Conservation (phyloP, 805 yeast genomes). For the Spathaspora gorwiae region DNA sequence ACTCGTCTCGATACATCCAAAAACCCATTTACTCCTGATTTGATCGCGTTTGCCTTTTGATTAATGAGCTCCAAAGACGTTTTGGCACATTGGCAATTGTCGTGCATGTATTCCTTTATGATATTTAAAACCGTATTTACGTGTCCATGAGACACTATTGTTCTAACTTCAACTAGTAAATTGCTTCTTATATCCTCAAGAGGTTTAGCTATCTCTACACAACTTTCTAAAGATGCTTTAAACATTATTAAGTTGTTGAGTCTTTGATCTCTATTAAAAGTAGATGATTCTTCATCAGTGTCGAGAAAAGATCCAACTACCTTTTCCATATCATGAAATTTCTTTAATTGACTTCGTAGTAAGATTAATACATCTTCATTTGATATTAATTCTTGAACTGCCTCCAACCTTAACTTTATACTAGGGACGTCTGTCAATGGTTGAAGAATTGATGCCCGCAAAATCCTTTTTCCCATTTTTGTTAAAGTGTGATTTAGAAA, state of each 20-base stretch:
- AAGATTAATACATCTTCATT: constrained; percentile 8
- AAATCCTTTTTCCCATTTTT: constrained; percentile 42
- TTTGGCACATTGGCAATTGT: constrained; percentile 7
- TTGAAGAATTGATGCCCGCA: constrained; percentile 42
- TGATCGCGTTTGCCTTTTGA: constrained; percentile 8
- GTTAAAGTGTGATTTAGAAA: constrained; percentile 36
- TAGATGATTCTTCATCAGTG: neutral
- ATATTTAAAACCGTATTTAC: neutral
- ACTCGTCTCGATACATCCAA: constrained; percentile 7
- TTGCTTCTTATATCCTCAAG: neutral
- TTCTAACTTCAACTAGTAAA: constrained; percentile 3
- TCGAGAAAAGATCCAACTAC: constrained; percentile 31
- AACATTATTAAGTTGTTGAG: constrained; percentile 39
- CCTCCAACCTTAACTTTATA: constrained; percentile 29
- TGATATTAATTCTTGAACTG: constrained; percentile 31
- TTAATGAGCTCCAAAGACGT: constrained; percentile 3
- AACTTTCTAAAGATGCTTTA: constrained; percentile 27
- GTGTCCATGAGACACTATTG: constrained; percentile 3
- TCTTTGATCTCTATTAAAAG: constrained; percentile 24
- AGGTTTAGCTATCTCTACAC: neutral
- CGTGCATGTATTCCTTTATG: constrained; percentile 3
- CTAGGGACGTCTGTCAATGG: constrained; percentile 39
- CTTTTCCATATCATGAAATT: constrained; percentile 7
- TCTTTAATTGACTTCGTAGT: constrained; percentile 6
- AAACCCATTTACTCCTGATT: constrained; percentile 8